Evolutionary conservation across 2,329 filamentous ascomycete genomes (phyloP), one percentile per base, ranked within the genome.

Genomic region (Lizonia empirigonia): DNA sequence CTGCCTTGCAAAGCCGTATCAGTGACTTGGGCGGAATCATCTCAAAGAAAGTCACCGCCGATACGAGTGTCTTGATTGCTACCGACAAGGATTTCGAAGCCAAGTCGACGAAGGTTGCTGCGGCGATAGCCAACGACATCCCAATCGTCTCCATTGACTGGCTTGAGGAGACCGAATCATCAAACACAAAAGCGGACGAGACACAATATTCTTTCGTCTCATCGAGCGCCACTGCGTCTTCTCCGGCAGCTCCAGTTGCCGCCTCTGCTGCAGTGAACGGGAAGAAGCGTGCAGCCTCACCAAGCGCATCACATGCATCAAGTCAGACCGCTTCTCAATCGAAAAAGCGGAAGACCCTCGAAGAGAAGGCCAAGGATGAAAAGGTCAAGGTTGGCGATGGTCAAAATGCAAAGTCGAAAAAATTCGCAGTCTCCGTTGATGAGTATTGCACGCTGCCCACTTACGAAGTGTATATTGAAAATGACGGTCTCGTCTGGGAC

Each of bases 401-500:
- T 1, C 78, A 80, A 45, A 76, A 74, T 24, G 70, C 74, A 7
- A 74, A 76, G 29, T 73, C 73, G 15, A 75, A 76, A 20, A 55
- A 65, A 20, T 69, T 71, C 30, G 64, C 78, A 6, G 70, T 82
- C 19, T 75, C 78, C 1, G 64, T 83, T 2, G 81, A 83, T 50
- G 77, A 80, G 33, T 67, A 59, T 13, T 78, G 72, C 45, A 56
- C 67, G 7, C 64, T 71, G 26, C 44, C 49, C 22, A 49, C 50
- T 10, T 73, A 72, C 45, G 61, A 62, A 9, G 89, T 95, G 24
- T 85, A 88, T 64, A 82, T 93, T 48, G 87, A 87, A 53, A 73
- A 81, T 1, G 72, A 81, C 30, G 84, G 85, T 16, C 74, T 87
- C 47, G 90, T 93, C 38, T 93, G 84, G 69, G 90, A 95, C 67